Conservation (phyloP, 306 rosid genomes). For the Mimosa pudica region DNA sequence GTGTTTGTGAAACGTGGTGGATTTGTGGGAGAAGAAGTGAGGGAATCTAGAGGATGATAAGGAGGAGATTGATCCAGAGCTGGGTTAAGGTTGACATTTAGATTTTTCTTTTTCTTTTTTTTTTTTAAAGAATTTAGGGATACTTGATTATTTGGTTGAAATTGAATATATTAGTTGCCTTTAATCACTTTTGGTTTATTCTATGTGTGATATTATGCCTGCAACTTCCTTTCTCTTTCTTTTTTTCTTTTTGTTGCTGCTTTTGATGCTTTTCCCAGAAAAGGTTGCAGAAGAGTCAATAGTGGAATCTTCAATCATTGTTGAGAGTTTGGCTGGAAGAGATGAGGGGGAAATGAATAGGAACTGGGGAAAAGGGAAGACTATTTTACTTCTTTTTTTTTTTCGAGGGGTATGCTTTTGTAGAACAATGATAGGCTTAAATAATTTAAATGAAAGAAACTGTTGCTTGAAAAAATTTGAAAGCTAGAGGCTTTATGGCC, state of each 20-base stretch:
- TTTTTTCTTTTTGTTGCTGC: neutral
- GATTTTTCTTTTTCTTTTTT: neutral
- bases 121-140: neutral
- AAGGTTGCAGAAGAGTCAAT: neutral
- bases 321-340: neutral
- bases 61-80: neutral
- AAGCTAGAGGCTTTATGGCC: too few species aligned
- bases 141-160: slow-evolving; percentile 12
- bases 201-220: too few species aligned
- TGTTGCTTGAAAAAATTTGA: neutral
- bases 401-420: neutral
- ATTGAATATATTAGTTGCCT: slow-evolving; percentile 6
- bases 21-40: too few species aligned
- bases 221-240: neutral
- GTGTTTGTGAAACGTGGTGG: neutral
- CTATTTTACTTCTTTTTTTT: neutral
- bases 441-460: neutral
- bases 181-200: slow-evolving; percentile 19
- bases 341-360: neutral
- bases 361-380: neutral
- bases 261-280: neutral
- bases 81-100: neutral
- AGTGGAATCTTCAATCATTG: slow-evolving; percentile 17
- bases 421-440: neutral
- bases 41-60: neutral